Base-by-base conservation (phyloP, 768 basidiomycete species). In the Macrolepiota dolichaula region DNA sequence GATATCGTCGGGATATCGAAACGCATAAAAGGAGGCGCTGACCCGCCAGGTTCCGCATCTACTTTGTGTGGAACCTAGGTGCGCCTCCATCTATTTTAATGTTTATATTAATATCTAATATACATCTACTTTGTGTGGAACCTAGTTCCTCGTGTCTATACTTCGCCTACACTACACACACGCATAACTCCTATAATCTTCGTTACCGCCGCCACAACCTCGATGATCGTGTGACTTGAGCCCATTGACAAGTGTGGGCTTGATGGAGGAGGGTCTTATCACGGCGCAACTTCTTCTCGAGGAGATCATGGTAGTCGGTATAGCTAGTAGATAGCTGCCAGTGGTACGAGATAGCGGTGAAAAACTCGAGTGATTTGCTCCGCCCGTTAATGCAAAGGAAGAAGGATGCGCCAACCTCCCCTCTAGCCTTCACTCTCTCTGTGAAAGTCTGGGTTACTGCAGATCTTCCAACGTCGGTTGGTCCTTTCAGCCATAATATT, bases 371-470 rank as follows among this genome's bases (percentile, higher is more conserved):
- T 2, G 52, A 40, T 17, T 61, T 40, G 44, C 63, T 65, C 5
- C n/a, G 51, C 13, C 15, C 58, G 51, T 11, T 53, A 40, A 4
- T 51, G 49, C 37, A 46, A 51, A 67, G 57, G 59, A 64, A 65
- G 40, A 62, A 61, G 9, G 54, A 38, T 17, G 59, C 57, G 22
- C 51, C 63, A 11, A 64, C 35, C 1, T 35, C 29, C 13, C 38
- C 35, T 44, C 25, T 13, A 19, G 35, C 29, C 22, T 60, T 38
- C 25, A 51, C 59, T 1, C 25, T 4, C 54, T 64, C 63, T 12
- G 55, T 58, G 22, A 63, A 40, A 7, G 63, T 62, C 55, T 63
- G 61, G 11, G 56, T 50, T 5, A 63, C 29, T 5, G 65, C 59
- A 12, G 52, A 54, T 38, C 62, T 64, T 4, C 63, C 63, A 38